These are phyloP conservation scores for Aspergillus carlsbadensis DNA, from an alignment of 495 filamentous ascomycete genomes.

Conservation along the genomic window DNA sequence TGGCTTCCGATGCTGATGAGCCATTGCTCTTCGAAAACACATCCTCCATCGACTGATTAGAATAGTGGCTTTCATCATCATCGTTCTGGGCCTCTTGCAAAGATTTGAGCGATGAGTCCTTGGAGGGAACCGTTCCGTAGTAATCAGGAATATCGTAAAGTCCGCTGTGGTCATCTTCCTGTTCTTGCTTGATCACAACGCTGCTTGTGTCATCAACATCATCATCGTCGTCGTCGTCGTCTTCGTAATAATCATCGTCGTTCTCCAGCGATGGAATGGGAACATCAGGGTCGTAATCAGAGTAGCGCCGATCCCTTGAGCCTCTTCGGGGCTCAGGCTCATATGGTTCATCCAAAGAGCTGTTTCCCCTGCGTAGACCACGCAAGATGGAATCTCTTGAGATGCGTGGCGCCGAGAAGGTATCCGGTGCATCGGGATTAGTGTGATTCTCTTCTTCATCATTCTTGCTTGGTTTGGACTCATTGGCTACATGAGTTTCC, in stretches of 20 bases:
- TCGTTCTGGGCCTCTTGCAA: slow-evolving; percentile 38
- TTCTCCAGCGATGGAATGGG: slow-evolving; percentile 74
- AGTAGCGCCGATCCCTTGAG: slow-evolving; percentile 53
- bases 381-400: slow-evolving; percentile 91
- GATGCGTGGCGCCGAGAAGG: slow-evolving; percentile 64
- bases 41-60: slow-evolving; percentile 38
- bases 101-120: slow-evolving; percentile 46
- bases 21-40: slow-evolving; percentile 6
- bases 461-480: slow-evolving; percentile 27
- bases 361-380: slow-evolving; percentile 74
- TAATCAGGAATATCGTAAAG: slow-evolving; percentile 67
- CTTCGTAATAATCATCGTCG: slow-evolving; percentile 43
- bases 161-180: slow-evolving; percentile 61
- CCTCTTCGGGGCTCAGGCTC: slow-evolving; percentile 59
- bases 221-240: slow-evolving; percentile 56
- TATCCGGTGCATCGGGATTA: slow-evolving; percentile 11
- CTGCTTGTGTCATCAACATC: slow-evolving; percentile 59
- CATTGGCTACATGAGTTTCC: not conserved
- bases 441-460: slow-evolving; percentile 35
- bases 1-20: slow-evolving; percentile 11
- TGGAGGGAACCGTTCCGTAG: slow-evolving; percentile 47
- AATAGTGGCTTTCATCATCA: slow-evolving; percentile 53
- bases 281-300: slow-evolving; percentile 73
- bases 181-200: slow-evolving; percentile 59
- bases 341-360: slow-evolving; percentile 55